Percentiles rank a stretch among this genome's conserved stretches.
phyloP scores from a whole-genome alignment of 768 basidiomycete species.

The Dacryopinax spathularia region DNA sequence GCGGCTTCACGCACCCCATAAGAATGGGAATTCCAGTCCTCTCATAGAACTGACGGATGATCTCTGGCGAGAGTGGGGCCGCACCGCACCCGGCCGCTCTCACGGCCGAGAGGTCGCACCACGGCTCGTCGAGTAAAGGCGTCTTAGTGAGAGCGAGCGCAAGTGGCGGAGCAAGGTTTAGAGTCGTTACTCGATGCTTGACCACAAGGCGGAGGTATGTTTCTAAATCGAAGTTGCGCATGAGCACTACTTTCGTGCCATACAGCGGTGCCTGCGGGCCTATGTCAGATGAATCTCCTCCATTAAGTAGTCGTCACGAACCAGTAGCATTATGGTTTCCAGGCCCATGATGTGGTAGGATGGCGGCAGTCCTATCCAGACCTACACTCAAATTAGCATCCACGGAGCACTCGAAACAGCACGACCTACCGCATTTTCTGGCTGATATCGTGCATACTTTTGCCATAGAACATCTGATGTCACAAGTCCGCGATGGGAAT shows the following conservation, averaged over 20 bases:
- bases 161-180: constrained; percentile 20
- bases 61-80: constrained; percentile 15
- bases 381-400: background rate
- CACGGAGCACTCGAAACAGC: background rate
- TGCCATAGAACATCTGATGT: constrained; percentile 15
- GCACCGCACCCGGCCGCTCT: constrained; percentile 17
- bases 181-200: constrained; percentile 16
- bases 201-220: constrained; percentile 16
- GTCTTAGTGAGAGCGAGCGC: constrained; percentile 19
- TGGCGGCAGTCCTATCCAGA: constrained; percentile 15
- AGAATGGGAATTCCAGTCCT: constrained; percentile 15
- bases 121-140: constrained; percentile 10
- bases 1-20: constrained; percentile 15
- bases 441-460: constrained; percentile 11
- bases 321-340: constrained; percentile 15
- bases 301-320: background rate
- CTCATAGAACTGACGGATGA: constrained; percentile 17
- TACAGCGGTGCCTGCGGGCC: constrained; percentile 5
- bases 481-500: constrained; percentile 14
- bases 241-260: constrained; percentile 14
- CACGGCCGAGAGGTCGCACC: constrained; percentile 16
- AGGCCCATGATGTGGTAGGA: constrained; percentile 18
- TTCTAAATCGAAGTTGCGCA: constrained; percentile 18
- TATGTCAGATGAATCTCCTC: background rate
- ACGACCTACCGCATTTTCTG: constrained; percentile 9